phyloP scores from a whole-genome alignment of 1,284 basidiomycete genomes.

The Thelephora terrestris region DNA sequence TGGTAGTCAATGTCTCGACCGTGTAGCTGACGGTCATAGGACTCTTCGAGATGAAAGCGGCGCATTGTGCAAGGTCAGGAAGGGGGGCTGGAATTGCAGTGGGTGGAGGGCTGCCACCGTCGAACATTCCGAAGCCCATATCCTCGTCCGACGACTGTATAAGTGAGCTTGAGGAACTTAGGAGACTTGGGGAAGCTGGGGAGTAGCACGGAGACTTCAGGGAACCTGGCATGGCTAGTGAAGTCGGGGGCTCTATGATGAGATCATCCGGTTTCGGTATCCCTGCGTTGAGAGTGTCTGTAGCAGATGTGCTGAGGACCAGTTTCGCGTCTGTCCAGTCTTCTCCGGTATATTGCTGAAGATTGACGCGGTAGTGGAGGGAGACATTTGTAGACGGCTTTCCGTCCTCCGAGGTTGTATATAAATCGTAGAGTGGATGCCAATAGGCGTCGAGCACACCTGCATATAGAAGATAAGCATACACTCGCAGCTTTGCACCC shows the following conservation, averaged over 20 bases:
- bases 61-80: constrained; percentile 30
- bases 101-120: neutral
- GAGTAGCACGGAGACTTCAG: too few species aligned
- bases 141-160: neutral
- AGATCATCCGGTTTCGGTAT: neutral
- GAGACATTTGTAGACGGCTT: constrained; percentile 33
- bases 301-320: constrained; percentile 39
- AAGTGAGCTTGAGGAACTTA: constrained; percentile 10
- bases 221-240: constrained; percentile 4
- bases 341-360: constrained; percentile 49
- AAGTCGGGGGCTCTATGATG: constrained; percentile 1
- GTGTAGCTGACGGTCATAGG: constrained; percentile 39
- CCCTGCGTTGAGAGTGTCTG: neutral
- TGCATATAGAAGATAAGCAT: constrained; percentile 13
- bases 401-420: constrained; percentile 35
- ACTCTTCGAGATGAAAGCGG: constrained; percentile 24
- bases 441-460: constrained; percentile 42
- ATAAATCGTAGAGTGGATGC: constrained; percentile 47
- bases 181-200: too few species aligned
- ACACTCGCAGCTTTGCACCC: neutral
- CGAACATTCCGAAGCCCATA: too few species aligned
- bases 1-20: constrained; percentile 36
- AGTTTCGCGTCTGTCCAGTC: constrained; percentile 41
- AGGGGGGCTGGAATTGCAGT: constrained; percentile 2
- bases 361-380: constrained; percentile 44